phyloP scores from a whole-genome alignment of 176 grass and related monocot species.

The Ensete glaucum region DNA sequence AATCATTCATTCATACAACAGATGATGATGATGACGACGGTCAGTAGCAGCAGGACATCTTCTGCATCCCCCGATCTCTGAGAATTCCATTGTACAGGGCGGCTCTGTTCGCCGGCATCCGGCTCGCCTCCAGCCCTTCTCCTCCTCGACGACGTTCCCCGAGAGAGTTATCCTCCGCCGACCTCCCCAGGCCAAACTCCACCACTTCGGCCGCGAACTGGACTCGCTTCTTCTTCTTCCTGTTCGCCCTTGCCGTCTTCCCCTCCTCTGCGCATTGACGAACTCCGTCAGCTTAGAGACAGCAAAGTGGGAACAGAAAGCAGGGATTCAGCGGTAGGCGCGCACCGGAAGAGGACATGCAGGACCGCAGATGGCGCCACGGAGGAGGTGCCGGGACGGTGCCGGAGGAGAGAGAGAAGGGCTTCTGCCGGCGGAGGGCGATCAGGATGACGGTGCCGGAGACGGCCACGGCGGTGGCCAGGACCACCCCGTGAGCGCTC shows the following conservation, averaged over 20 bases:
- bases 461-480: slow-evolving; percentile 74
- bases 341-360: slow-evolving; percentile 45
- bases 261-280: slow-evolving; percentile 32
- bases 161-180: not conserved
- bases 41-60: slow-evolving; percentile 70
- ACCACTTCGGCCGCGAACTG: slow-evolving; percentile 66
- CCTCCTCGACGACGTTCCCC: not conserved
- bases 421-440: slow-evolving; percentile 63
- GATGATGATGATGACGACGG: not conserved
- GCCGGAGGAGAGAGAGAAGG: not conserved
- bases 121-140: not conserved
- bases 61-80: slow-evolving; percentile 51
- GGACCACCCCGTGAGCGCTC: slow-evolving; percentile 42
- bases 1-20: too few relatives aligned
- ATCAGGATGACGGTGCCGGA: slow-evolving; percentile 72
- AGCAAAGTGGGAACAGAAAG: not conserved
- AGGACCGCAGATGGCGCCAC: slow-evolving; percentile 20
- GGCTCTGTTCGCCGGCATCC: slow-evolving; percentile 77
- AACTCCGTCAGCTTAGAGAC: not conserved
- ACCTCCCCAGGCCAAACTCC: slow-evolving; percentile 15
- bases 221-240: slow-evolving; percentile 56
- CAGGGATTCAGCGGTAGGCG: not conserved
- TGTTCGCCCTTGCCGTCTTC: slow-evolving; percentile 38
- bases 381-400: not conserved
- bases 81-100: slow-evolving; percentile 82